phyloP scores from a whole-genome alignment of 805 yeast genomes.

The Ogataea pilisensis region DNA sequence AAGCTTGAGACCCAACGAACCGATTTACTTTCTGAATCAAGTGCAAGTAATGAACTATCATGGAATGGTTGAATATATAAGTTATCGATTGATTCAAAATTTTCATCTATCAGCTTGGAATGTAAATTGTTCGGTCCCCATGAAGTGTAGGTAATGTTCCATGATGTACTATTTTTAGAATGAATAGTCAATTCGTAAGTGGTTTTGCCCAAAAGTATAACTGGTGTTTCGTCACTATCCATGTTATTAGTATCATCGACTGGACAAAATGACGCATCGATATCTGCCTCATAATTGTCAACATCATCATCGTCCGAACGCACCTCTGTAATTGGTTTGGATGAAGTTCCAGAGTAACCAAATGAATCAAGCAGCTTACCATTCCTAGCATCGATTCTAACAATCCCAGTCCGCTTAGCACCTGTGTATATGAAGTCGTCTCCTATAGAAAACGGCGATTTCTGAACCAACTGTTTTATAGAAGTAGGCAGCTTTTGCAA shows the following conservation, averaged over 20 bases:
- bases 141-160: slow-evolving; percentile 82
- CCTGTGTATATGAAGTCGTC: slow-evolving; percentile 90
- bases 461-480: slow-evolving; percentile 68
- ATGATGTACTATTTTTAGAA: slow-evolving; percentile 61
- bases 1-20: slow-evolving; percentile 77
- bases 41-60: slow-evolving; percentile 73
- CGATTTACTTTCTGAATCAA: slow-evolving; percentile 61
- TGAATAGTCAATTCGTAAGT: slow-evolving; percentile 74
- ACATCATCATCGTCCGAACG: no score
- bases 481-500: slow-evolving; percentile 78
- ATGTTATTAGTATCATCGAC: slow-evolving; percentile 9
- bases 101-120: slow-evolving; percentile 43
- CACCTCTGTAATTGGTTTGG: background rate
- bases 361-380: slow-evolving; percentile 71
- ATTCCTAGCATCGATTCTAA: slow-evolving; percentile 64
- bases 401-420: slow-evolving; percentile 67
- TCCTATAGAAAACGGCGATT: slow-evolving; percentile 81
- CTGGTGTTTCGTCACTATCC: slow-evolving; percentile 18
- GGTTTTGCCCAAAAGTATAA: slow-evolving; percentile 64
- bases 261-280: slow-evolving; percentile 9
- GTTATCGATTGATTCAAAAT: slow-evolving; percentile 60
- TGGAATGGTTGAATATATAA: slow-evolving; percentile 80
- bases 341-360: slow-evolving; percentile 32
- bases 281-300: slow-evolving; percentile 2
- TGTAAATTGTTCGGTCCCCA: slow-evolving; percentile 94